phyloP scores from a whole-genome alignment of 202 grass and related monocot genomes.

The Setaria viridis region DNA sequence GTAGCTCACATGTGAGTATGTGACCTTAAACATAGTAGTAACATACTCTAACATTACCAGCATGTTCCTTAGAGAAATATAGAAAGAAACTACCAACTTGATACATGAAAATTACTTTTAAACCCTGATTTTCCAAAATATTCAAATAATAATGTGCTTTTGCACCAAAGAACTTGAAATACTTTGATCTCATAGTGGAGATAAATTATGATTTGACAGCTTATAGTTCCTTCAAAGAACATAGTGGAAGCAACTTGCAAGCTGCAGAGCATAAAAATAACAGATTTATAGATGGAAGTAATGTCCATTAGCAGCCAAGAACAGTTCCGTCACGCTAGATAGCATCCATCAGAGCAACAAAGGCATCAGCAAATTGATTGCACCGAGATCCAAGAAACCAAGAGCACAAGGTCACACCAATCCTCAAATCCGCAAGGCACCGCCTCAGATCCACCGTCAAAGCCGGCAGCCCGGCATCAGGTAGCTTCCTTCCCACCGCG shows the following conservation, averaged over 20 bases:
- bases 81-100: not conserved
- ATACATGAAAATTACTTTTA: not conserved
- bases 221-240: not conserved
- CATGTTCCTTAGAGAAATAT: not conserved
- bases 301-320: not conserved
- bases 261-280: not conserved
- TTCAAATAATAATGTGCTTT: not conserved
- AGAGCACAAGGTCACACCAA: not conserved
- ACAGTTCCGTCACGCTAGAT: not conserved
- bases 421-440: too few species aligned
- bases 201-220: not conserved
- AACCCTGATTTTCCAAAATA: not conserved
- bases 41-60: not conserved
- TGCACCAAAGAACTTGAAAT: not conserved
- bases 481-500: not conserved
- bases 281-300: not conserved
- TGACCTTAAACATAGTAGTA: not conserved
- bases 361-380: not conserved
- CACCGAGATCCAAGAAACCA: not conserved
- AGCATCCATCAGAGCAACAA: not conserved
- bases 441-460: slow-evolving; percentile 18
- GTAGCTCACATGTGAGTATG: not conserved
- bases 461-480: too few species aligned
- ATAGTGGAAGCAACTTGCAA: not conserved
- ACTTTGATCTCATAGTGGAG: not conserved